phyloP scores from a whole-genome alignment of 2,329 filamentous ascomycete genomes.

The Metarhizium guizhouense region DNA sequence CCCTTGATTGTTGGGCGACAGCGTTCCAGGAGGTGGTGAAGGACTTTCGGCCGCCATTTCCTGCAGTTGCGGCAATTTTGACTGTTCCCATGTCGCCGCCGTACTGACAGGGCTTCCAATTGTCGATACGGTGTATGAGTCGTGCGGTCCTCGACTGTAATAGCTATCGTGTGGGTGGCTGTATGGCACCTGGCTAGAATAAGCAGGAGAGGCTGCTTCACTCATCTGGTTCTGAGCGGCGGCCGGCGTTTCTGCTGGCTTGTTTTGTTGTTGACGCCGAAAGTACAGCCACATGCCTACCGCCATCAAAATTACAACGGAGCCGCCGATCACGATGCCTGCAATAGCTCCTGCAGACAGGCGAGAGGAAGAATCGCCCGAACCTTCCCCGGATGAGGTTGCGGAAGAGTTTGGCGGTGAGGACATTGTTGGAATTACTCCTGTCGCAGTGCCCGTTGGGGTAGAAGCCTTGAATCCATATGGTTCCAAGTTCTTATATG shows the following conservation, averaged over 20 bases:
- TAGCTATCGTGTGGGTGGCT: slow-evolving; percentile 6
- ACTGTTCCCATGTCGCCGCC: slow-evolving; percentile 1
- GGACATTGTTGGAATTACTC: neutral
- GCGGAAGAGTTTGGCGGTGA: neutral
- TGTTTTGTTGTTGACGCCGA: slow-evolving; percentile 7
- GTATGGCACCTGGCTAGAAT: slow-evolving; percentile 6
- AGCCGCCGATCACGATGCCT: slow-evolving; percentile 17
- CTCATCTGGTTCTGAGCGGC: neutral
- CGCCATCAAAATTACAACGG: slow-evolving; percentile 12
- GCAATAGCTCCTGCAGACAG: slow-evolving; percentile 13
- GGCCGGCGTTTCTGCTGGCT: neutral
- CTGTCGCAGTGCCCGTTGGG: slow-evolving; percentile 4
- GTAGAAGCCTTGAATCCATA: slow-evolving; percentile 9
- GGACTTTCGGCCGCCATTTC: slow-evolving; percentile 5
- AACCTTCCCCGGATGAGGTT: neutral
- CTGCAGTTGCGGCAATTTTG: slow-evolving; percentile 4
- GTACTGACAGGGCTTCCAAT: slow-evolving; percentile 1
- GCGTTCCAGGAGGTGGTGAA: neutral
- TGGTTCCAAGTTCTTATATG: slow-evolving; percentile 14
- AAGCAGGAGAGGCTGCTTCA: neutral
- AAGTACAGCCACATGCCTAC: slow-evolving; percentile 10
- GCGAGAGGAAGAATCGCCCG: neutral
- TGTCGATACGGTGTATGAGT: slow-evolving; percentile 7
- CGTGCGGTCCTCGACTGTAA: neutral
- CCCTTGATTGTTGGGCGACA: neutral